Conservation (phyloP, 2,329 filamentous ascomycete genomes). For the Xylariaceae sp. region DNA sequence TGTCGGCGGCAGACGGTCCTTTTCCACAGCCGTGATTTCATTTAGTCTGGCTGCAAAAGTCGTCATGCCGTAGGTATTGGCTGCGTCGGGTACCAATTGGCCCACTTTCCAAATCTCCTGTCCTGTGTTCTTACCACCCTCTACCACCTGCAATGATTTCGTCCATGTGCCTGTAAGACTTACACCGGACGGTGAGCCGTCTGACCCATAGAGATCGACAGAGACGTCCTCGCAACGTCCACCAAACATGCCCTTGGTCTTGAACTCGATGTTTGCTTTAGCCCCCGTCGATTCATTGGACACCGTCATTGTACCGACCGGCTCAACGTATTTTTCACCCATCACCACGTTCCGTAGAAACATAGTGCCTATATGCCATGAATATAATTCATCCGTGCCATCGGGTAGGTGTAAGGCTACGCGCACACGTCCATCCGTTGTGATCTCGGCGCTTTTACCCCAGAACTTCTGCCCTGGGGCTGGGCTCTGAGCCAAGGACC, state of each 20-base stretch:
- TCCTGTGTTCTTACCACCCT: conserved; percentile 51
- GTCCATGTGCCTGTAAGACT: conserved; percentile 85
- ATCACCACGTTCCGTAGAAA: conserved; percentile 96
- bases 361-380: conserved; percentile 80
- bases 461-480: conserved; percentile 95
- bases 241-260: conserved; percentile 93
- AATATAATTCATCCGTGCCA: conserved; percentile 72
- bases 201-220: conserved; percentile 63
- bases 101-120: conserved; percentile 76
- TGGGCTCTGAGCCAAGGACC: conserved; percentile 84
- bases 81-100: conserved; percentile 68
- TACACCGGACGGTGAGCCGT: conserved; percentile 60
- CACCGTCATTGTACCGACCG: conserved; percentile 83
- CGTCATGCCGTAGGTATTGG: conserved; percentile 82
- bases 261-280: conserved; percentile 84
- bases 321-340: conserved; percentile 96
- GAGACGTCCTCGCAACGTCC: conserved; percentile 86
- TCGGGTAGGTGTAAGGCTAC: conserved; percentile 64
- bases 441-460: conserved; percentile 94
- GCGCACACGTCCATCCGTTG: conserved; percentile 81
- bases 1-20: conserved; percentile 67
- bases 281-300: conserved; percentile 77
- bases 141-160: conserved; percentile 58
- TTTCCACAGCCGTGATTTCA: conserved; percentile 76
- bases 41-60: conserved; percentile 81